phyloP scores from a whole-genome alignment of 2,329 filamentous ascomycete species.

The Tolypocladium album region DNA sequence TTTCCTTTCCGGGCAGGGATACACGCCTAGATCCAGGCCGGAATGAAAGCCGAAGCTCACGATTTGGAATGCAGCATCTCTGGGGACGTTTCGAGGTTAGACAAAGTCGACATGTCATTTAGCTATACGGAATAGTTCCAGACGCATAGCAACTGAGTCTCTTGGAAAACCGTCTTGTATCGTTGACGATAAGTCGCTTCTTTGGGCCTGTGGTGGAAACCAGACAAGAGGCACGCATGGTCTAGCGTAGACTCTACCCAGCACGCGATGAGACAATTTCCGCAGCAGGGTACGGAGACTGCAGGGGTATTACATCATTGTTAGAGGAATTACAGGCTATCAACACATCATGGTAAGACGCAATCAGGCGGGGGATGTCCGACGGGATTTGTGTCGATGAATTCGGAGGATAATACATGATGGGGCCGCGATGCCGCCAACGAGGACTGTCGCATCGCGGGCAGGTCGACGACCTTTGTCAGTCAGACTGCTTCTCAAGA shows the following conservation, averaged over 20 bases:
- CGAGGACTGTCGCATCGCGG: not conserved
- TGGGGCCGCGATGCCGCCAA: not conserved
- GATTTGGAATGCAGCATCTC: not conserved
- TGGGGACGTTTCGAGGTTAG: not conserved
- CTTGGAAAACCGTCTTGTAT: not conserved
- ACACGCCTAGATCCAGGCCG: not conserved
- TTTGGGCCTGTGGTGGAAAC: not conserved
- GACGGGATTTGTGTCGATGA: not conserved
- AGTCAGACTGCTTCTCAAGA: constrained; percentile 51
- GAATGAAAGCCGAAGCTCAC: not conserved
- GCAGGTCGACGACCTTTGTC: not conserved
- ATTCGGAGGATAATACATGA: not conserved
- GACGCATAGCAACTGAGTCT: not conserved
- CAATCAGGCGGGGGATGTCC: not conserved
- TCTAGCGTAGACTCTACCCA: not conserved
- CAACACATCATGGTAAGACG: not conserved
- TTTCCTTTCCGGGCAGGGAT: not conserved
- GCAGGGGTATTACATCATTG: not conserved
- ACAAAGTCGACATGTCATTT: not conserved
- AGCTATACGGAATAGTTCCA: not conserved
- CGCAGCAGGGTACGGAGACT: not conserved
- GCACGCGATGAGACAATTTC: not conserved
- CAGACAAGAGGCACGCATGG: not conserved
- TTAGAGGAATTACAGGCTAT: not conserved
- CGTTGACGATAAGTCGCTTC: not conserved